Evolutionary conservation across 495 filamentous ascomycete species (phyloP), one percentile per base, ranked within the genome.

Genomic region (Penicillium soppii): DNA sequence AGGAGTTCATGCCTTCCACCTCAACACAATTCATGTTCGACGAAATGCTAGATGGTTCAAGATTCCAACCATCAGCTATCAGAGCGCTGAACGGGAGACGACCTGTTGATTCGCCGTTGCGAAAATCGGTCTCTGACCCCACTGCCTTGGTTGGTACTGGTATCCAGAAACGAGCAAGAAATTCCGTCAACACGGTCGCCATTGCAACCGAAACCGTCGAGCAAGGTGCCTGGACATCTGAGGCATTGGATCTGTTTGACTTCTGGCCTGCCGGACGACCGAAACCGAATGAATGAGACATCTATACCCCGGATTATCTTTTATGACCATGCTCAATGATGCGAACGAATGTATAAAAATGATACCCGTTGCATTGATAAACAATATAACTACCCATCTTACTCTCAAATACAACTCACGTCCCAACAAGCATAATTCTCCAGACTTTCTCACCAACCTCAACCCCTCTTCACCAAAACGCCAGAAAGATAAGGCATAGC

Each of bases 211-310:
- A 54, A 21, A 43, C 40, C 3, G 27, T 22, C 15, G 67, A 67
- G 36, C 59, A 66, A 49, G 70, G 78, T 0, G 75, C 79, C 5
- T 86, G 82, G 82, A 82, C 81, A 15, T 64, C 69, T 0, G 82
- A 86, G 58, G 82, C 81, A 5, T 71, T 75, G 43, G 79, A 86
- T 58, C 58, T 86, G 16, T 83, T 85, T 56, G 80, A 78, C 19
- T 85, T 80, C 40, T 77, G 73, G 73, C 73, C 72, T 9, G 65
- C 62, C 4, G 72, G 69, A 9, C 61, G 67, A 27, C 61, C 60
- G n/a, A 76, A 69, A 32, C 68, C 70, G 19, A 25, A 5, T n/a
- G 63, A 41, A 57, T 44, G 8, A 27, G 16, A 35, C 22, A 32
- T 7, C 43, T 29, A 25, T 32, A 23, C 38, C 20, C 15, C 35